Evolutionary conservation across 768 basidiomycete species (phyloP).

Genomic region (Phlegmacium glaucopus): DNA sequence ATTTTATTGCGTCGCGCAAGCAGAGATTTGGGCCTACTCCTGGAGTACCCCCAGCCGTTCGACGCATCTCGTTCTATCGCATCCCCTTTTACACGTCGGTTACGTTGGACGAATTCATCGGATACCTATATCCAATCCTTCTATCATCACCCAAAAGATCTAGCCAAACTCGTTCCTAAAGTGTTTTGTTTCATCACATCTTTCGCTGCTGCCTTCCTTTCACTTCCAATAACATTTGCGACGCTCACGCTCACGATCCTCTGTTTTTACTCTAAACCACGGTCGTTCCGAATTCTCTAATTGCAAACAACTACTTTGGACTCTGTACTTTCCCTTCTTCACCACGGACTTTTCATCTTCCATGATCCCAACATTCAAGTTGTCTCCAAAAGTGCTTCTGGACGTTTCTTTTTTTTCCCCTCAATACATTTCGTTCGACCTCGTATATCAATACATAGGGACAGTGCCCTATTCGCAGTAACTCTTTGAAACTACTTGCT

Average conservation of each 20-base stretch:
- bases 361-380: too few relatives aligned
- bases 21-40: conserved; percentile 30
- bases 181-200: conserved; percentile 19
- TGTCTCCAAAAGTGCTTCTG: too few relatives aligned
- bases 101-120: conserved; percentile 9
- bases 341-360: not conserved
- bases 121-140: conserved; percentile 4
- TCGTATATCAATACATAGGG: too few relatives aligned
- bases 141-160: not conserved
- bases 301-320: not conserved
- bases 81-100: conserved; percentile 8
- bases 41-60: conserved; percentile 24
- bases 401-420: too few relatives aligned
- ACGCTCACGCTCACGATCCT: conserved; percentile 35
- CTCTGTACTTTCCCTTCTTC: not conserved
- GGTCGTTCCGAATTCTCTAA: conserved; percentile 32
- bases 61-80: conserved; percentile 7
- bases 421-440: too few relatives aligned
- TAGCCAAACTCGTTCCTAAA: not conserved
- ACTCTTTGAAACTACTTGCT: too few relatives aligned
- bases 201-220: conserved; percentile 25
- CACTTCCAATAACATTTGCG: conserved; percentile 33
- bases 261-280: conserved; percentile 38
- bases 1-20: conserved; percentile 23
- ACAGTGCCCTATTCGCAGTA: too few relatives aligned